Conservation (phyloP, 495 filamentous ascomycete genomes). For the Pyronema domesticum region DNA sequence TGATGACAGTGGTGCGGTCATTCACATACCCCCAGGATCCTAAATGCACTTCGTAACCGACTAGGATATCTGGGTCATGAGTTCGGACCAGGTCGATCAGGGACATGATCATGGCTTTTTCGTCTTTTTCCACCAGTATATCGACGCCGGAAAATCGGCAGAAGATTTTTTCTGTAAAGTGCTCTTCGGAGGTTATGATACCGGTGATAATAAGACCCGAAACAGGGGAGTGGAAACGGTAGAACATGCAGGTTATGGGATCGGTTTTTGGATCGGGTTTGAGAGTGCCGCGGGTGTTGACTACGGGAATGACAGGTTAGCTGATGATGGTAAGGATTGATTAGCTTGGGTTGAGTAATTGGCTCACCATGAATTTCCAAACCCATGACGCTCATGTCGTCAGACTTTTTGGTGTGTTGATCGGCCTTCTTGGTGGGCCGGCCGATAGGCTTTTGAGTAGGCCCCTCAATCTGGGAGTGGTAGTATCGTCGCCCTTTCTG, state of each 20-base stretch:
- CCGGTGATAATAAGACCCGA: constrained; percentile 37
- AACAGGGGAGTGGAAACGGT: constrained; percentile 68
- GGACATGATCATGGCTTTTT: constrained; percentile 65
- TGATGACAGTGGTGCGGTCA: constrained; percentile 48
- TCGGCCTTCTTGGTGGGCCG: constrained; percentile 47
- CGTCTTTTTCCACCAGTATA: constrained; percentile 54
- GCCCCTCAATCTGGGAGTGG: constrained; percentile 55
- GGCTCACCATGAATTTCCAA: constrained; percentile 55
- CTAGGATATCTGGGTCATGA: constrained; percentile 81
- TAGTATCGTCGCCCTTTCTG: no score
- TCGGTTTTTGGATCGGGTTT: constrained; percentile 79
- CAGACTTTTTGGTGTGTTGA: not conserved
- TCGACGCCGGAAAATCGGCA: constrained; percentile 38
- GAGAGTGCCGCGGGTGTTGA: constrained; percentile 66
- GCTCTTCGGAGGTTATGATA: constrained; percentile 44
- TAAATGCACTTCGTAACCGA: constrained; percentile 89
- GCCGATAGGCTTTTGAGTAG: constrained; percentile 70
- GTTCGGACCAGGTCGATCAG: constrained; percentile 72
- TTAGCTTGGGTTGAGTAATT: not conserved
- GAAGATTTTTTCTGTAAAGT: constrained; percentile 34
- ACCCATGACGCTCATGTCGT: constrained; percentile 85
- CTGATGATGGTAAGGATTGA: not conserved
- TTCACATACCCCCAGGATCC: constrained; percentile 90
- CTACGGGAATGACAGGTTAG: constrained; percentile 18
- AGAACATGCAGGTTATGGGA: constrained; percentile 78